These are phyloP conservation scores for Melanopsichium pennsylvanicum DNA, from an alignment of 1,284 basidiomycete species.

Conservation along the genomic window DNA sequence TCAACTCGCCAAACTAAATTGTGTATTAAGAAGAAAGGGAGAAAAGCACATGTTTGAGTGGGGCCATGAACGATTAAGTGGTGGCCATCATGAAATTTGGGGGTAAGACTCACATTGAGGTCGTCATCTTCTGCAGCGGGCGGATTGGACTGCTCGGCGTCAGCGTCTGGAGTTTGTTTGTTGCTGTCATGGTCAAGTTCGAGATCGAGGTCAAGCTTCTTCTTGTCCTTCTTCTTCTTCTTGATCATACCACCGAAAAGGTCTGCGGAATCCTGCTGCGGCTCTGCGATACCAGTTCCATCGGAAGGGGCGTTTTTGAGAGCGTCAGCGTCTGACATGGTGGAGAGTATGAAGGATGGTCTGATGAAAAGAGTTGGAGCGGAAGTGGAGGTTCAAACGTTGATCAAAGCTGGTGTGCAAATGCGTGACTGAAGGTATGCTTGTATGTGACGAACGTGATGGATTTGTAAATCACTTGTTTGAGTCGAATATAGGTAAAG, in stretches of 20 bases:
- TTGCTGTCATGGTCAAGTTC: slow-evolving; percentile 46
- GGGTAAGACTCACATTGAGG: slow-evolving; percentile 61
- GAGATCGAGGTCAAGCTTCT: slow-evolving; percentile 78
- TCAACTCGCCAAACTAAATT: slow-evolving; percentile 69
- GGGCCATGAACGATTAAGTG: too few relatives aligned
- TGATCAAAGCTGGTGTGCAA: too few relatives aligned
- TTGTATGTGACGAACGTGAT: neutral
- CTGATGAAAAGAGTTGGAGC: too few relatives aligned
- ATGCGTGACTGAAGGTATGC: neutral
- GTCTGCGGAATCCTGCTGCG: slow-evolving; percentile 75
- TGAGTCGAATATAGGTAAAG: too few relatives aligned
- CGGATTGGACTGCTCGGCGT: slow-evolving; percentile 32
- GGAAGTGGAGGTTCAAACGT: too few relatives aligned
- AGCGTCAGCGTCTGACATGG: slow-evolving; percentile 28
- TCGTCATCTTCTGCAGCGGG: slow-evolving; percentile 55
- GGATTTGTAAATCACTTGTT: neutral
- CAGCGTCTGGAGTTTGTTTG: slow-evolving; percentile 50
- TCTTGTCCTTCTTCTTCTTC: slow-evolving; percentile 89
- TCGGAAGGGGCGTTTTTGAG: slow-evolving; percentile 22
- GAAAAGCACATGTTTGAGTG: too few relatives aligned
- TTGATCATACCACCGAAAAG: slow-evolving; percentile 88
- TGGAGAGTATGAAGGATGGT: neutral
- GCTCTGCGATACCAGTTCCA: slow-evolving; percentile 13
- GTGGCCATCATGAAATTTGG: too few relatives aligned
- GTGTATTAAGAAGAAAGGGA: too few relatives aligned